Evolutionary conservation across 768 basidiomycete genomes (phyloP).

Genomic region (Boletus eberwhitei): DNA sequence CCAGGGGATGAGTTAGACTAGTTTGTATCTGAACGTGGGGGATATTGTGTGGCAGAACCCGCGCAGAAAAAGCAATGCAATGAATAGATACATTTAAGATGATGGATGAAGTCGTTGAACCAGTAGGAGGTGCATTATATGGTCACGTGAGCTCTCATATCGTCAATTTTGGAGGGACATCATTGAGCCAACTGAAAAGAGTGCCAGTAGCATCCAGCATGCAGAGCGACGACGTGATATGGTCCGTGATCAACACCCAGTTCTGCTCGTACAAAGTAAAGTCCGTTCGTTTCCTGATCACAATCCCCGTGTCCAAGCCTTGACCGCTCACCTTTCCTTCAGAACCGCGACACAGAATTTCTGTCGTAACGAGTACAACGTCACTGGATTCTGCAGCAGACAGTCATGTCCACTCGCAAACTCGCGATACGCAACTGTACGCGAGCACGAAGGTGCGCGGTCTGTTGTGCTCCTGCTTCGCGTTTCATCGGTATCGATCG

Average conservation of each 20-base stretch:
- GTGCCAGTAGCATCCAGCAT: conserved; percentile 35
- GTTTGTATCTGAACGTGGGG: background rate
- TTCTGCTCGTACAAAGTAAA: conserved; percentile 99
- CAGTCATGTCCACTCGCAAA: conserved; percentile 98
- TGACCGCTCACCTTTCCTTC: conserved; percentile 4
- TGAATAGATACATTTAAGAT: background rate
- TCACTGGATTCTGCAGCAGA: conserved; percentile 91
- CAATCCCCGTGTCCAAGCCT: conserved; percentile 1
- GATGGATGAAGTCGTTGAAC: background rate
- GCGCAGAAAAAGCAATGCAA: background rate
- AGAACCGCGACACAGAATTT: conserved; percentile 97
- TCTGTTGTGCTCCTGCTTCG: background rate
- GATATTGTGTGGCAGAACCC: background rate
- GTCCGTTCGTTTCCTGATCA: conserved; percentile 45
- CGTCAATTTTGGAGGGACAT: background rate
- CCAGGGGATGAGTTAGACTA: no score
- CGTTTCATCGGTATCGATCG: background rate
- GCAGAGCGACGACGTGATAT: conserved; percentile 98
- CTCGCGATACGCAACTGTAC: conserved; percentile 95
- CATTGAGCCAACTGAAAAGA: background rate
- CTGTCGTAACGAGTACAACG: conserved; percentile 98
- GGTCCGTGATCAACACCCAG: conserved; percentile 91
- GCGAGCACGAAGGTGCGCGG: conserved; percentile 85
- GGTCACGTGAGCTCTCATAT: conserved; percentile 10
- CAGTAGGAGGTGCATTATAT: background rate